Conservation (phyloP, 2,329 filamentous ascomycete species). For the Salinomyces thailandicus region DNA sequence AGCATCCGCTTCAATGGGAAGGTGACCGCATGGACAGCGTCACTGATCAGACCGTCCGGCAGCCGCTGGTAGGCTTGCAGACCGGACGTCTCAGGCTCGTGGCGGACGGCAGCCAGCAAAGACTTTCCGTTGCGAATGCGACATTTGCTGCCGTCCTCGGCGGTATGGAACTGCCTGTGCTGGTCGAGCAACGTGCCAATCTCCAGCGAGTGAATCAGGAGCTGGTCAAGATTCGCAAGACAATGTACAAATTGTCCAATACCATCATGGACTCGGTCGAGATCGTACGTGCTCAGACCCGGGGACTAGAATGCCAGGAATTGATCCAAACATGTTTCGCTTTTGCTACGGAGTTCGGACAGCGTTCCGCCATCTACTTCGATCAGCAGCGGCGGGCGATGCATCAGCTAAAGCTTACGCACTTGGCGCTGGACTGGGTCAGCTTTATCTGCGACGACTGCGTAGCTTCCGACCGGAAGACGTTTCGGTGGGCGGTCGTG, state of each 20-base stretch:
- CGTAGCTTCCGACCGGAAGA: slow-evolving; percentile 83
- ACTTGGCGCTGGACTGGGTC: slow-evolving; percentile 91
- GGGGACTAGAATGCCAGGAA: slow-evolving; percentile 77
- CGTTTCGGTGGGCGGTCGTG: slow-evolving; percentile 92
- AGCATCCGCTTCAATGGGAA: slow-evolving; percentile 69
- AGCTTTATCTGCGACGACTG: slow-evolving; percentile 98
- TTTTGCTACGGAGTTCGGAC: slow-evolving; percentile 97
- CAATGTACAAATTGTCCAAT: slow-evolving; percentile 91
- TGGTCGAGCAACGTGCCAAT: slow-evolving; percentile 88
- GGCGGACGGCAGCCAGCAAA: slow-evolving; percentile 71
- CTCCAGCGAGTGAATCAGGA: slow-evolving; percentile 83
- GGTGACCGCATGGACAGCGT: slow-evolving; percentile 52
- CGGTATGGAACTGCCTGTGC: slow-evolving; percentile 74
- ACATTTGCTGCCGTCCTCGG: slow-evolving; percentile 72
- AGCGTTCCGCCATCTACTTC: slow-evolving; percentile 88
- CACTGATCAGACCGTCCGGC: slow-evolving; percentile 51
- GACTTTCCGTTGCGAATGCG: slow-evolving; percentile 66
- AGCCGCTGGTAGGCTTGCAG: slow-evolving; percentile 76
- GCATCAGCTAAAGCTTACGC: slow-evolving; percentile 93
- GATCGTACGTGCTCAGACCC: slow-evolving; percentile 74
- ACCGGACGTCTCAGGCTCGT: slow-evolving; percentile 77
- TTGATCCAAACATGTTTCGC: slow-evolving; percentile 96
- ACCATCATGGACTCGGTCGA: slow-evolving; percentile 98
- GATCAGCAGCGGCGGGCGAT: slow-evolving; percentile 90
- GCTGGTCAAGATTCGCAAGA: slow-evolving; percentile 87